Evolutionary conservation across 805 yeast species (phyloP).

Genomic region (Ogataea minuta): DNA sequence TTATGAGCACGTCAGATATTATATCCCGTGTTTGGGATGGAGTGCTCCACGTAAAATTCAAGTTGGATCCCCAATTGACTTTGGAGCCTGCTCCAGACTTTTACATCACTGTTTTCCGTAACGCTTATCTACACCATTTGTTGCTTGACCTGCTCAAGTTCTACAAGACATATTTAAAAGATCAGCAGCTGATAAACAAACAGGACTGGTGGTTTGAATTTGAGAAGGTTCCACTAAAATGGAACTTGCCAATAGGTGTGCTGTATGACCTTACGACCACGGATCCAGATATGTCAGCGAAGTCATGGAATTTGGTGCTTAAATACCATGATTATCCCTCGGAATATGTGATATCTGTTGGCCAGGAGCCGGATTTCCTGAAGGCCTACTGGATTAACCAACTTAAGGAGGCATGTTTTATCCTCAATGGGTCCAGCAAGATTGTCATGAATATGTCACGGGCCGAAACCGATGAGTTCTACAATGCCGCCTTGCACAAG

Average conservation of each 20-base stretch:
- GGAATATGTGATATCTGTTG: constrained; percentile 42
- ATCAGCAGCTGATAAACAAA: constrained; percentile 18
- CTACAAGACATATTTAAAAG: constrained; percentile 34
- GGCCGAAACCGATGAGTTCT: constrained; percentile 53
- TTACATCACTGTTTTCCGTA: constrained; percentile 36
- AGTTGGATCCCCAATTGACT: constrained; percentile 20
- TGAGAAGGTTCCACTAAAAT: constrained; percentile 61
- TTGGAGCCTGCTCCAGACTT: constrained; percentile 25
- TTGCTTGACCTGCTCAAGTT: constrained; percentile 37
- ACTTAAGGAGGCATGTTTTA: constrained; percentile 77
- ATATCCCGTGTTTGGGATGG: constrained; percentile 51
- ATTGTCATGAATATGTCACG: constrained; percentile 75
- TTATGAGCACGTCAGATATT: constrained; percentile 32
- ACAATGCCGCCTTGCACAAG: constrained; percentile 41
- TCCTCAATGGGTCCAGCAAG: constrained; percentile 74
- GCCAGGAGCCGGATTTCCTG: constrained; percentile 28
- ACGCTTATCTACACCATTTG: constrained; percentile 50
- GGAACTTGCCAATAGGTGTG: constrained; percentile 79
- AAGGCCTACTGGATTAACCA: constrained; percentile 68
- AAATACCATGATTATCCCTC: constrained; percentile 43
- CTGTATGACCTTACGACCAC: constrained; percentile 45
- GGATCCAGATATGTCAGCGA: constrained; percentile 10
- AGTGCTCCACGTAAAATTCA: constrained; percentile 42
- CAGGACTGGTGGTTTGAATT: constrained; percentile 63
- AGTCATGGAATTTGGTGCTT: constrained; percentile 47